Evolutionary conservation across 2,329 filamentous ascomycete genomes (phyloP).

Genomic region (Didymella exigua): DNA sequence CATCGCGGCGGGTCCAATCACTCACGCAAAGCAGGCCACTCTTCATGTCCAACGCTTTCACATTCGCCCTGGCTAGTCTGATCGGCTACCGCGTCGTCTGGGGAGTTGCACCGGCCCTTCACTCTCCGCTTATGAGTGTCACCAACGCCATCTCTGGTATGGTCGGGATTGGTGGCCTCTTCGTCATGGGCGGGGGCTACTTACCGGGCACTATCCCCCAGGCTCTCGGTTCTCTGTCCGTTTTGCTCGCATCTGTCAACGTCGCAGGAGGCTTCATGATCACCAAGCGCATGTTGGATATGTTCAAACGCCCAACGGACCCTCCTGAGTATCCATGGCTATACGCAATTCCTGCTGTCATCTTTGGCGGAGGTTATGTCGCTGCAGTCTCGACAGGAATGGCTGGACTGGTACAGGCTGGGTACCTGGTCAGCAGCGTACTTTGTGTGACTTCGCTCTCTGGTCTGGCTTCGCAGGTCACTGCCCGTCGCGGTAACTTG

Average conservation of each 20-base stretch:
- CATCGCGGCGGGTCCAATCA: neutral
- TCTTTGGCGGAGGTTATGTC: conserved; percentile 82
- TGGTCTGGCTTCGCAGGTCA: conserved; percentile 79
- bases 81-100: conserved; percentile 89
- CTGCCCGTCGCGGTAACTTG: conserved; percentile 83
- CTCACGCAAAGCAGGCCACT: conserved; percentile 57
- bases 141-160: conserved; percentile 91
- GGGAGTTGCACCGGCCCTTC: conserved; percentile 82
- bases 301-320: conserved; percentile 71
- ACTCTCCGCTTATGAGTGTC: conserved; percentile 89
- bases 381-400: conserved; percentile 81
- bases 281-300: conserved; percentile 88
- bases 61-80: conserved; percentile 80
- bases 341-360: conserved; percentile 74
- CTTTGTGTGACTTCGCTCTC: conserved; percentile 83
- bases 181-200: conserved; percentile 80
- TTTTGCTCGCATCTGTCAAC: conserved; percentile 85
- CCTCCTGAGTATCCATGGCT: conserved; percentile 88
- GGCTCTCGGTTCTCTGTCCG: conserved; percentile 74
- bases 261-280: conserved; percentile 89
- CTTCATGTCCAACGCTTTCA: conserved; percentile 89
- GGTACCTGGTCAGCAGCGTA: conserved; percentile 82
- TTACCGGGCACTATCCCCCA: conserved; percentile 73
- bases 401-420: conserved; percentile 82
- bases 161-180: conserved; percentile 87